Evolutionary conservation across 2,329 filamentous ascomycete species (phyloP).

Genomic region (Paramyrothecium roridum): DNA sequence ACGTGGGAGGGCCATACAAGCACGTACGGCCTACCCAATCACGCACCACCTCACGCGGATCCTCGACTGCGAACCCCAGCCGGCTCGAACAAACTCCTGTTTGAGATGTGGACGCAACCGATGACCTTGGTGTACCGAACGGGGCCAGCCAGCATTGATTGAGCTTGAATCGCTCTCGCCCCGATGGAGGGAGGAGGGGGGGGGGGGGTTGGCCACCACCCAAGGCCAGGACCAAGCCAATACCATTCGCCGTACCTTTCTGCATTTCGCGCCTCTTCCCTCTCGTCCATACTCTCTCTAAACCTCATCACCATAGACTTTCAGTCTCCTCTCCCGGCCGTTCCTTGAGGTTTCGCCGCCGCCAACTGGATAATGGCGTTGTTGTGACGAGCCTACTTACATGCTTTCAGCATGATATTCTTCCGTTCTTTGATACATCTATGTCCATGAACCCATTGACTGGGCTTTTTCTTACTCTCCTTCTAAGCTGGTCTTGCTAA

Average conservation of each 20-base stretch:
- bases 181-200: too few relatives aligned
- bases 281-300: background rate
- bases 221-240: too few relatives aligned
- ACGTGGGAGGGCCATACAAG: background rate
- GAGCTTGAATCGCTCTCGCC: too few relatives aligned
- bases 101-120: slow-evolving; percentile 13
- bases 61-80: slow-evolving; percentile 10
- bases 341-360: background rate
- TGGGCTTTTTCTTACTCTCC: slow-evolving; percentile 35
- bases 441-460: slow-evolving; percentile 39
- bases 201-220: too few relatives aligned
- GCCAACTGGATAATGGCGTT: background rate
- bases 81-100: slow-evolving; percentile 20
- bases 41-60: slow-evolving; percentile 9
- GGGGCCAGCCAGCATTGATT: too few relatives aligned
- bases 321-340: background rate
- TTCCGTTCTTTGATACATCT: slow-evolving; percentile 12
- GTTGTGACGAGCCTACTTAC: background rate
- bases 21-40: slow-evolving; percentile 14
- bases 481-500: background rate
- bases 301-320: background rate
- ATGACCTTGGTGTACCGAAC: slow-evolving; percentile 5
- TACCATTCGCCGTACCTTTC: too few relatives aligned
- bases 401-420: background rate
- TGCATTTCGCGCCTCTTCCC: background rate